Evolutionary conservation across 2,329 filamentous ascomycete species (phyloP).

Genomic region (Xylaria sp.): DNA sequence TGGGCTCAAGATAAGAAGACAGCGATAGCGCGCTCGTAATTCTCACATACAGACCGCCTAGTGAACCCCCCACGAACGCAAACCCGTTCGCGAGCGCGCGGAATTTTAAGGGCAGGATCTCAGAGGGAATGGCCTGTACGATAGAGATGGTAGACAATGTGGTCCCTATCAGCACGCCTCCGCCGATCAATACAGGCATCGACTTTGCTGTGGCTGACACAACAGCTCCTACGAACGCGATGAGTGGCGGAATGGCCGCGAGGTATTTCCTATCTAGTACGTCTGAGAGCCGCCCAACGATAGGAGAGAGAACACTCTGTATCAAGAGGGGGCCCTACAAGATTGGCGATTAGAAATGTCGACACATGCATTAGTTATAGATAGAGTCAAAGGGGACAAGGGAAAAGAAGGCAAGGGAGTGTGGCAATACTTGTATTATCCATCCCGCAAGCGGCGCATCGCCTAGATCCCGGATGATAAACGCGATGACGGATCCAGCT

Average conservation of each 20-base stretch:
- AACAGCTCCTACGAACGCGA: conserved; percentile 65
- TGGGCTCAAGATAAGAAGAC: background rate
- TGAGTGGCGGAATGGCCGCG: conserved; percentile 62
- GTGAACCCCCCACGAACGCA: conserved; percentile 60
- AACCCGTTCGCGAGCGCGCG: conserved; percentile 67
- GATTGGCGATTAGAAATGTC: background rate
- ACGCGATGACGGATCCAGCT: conserved; percentile 66
- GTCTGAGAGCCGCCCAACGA: conserved; percentile 67
- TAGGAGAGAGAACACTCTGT: conserved; percentile 66
- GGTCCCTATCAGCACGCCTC: conserved; percentile 66
- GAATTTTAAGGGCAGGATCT: conserved; percentile 67
- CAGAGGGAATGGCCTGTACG: conserved; percentile 66
- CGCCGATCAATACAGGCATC: conserved; percentile 67
- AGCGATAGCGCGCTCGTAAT: background rate
- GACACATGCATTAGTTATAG: background rate
- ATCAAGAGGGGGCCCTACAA: conserved; percentile 66
- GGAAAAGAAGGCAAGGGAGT: background rate
- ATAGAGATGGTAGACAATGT: conserved; percentile 66
- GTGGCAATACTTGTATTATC: conserved; percentile 61
- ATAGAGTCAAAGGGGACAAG: background rate
- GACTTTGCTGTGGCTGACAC: conserved; percentile 65
- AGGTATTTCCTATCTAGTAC: conserved; percentile 66
- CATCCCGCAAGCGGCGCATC: conserved; percentile 62
- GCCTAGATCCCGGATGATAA: conserved; percentile 65
- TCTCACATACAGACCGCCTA: conserved; percentile 62